These are phyloP conservation scores for Physcomitrium patens DNA, from an alignment of 225 moss, liverwort and hornwort genomes.

Conservation along the genomic window DNA sequence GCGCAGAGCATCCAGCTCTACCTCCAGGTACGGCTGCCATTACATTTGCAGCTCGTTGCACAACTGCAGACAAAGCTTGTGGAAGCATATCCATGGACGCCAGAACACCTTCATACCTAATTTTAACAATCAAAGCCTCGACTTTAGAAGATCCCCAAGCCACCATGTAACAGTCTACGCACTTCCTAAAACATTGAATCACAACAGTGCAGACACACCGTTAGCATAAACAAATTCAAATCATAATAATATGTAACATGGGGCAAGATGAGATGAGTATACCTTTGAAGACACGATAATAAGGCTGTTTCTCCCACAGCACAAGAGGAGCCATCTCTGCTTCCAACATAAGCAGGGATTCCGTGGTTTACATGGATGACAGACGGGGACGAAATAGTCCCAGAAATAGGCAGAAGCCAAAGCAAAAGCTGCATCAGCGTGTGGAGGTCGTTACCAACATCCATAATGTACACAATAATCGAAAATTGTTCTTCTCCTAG, in stretches of 20 bases:
- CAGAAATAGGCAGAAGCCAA: conserved; percentile 87
- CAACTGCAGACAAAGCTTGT: conserved; percentile 86
- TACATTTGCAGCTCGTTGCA: conserved; percentile 90
- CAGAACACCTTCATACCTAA: conserved; percentile 85
- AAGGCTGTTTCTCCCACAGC: conserved; percentile 82
- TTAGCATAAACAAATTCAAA: background rate
- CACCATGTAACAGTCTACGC: conserved; percentile 6
- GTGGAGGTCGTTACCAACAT: conserved; percentile 81
- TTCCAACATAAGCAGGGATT: conserved; percentile 61
- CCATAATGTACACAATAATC: conserved; percentile 74
- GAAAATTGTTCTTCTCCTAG: conserved; percentile 87
- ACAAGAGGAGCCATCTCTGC: conserved; percentile 69
- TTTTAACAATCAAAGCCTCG: conserved; percentile 26
- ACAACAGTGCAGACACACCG: background rate
- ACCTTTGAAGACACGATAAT: conserved; percentile 88
- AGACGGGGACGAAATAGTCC: conserved; percentile 56
- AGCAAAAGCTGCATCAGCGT: conserved; percentile 78
- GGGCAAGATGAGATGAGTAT: conserved; percentile 15
- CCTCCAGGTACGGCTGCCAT: conserved; percentile 90
- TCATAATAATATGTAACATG: background rate
- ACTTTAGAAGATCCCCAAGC: conserved; percentile 18
- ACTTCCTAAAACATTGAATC: background rate
- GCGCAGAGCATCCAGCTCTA: conserved; percentile 85
- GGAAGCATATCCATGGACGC: conserved; percentile 98
- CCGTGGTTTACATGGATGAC: conserved; percentile 73